Conservation (phyloP, 768 basidiomycete species). For the Leccinum pellstonianum region DNA sequence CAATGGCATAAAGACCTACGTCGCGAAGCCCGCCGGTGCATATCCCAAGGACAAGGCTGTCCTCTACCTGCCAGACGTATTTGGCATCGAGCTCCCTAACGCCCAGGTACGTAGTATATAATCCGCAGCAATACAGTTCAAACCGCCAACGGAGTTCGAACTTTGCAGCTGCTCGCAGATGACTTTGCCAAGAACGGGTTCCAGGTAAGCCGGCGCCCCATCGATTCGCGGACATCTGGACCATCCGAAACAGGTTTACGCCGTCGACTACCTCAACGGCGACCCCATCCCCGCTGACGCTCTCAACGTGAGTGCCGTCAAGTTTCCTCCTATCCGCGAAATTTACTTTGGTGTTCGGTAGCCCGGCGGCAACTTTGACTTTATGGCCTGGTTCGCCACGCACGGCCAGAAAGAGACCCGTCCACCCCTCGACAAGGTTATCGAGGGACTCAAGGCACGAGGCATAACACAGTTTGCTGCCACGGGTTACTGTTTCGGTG, state of each 20-base stretch:
- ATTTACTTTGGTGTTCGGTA: too few relatives aligned
- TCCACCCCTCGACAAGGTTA: constrained; percentile 49
- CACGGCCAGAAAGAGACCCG: constrained; percentile 44
- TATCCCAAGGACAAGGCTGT: constrained; percentile 57
- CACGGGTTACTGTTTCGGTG: constrained; percentile 71
- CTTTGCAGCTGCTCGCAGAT: constrained; percentile 36
- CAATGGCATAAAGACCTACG: constrained; percentile 49
- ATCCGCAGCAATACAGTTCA: too few relatives aligned
- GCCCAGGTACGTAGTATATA: constrained; percentile 8
- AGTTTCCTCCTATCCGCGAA: background rate
- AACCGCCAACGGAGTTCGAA: background rate
- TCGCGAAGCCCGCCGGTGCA: constrained; percentile 49
- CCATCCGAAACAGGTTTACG: background rate
- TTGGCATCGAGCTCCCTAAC: constrained; percentile 39
- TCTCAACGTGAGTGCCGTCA: background rate
- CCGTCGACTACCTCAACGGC: constrained; percentile 32
- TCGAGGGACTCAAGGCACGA: constrained; percentile 52
- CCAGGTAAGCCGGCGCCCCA: background rate
- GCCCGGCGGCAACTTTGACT: constrained; percentile 33
- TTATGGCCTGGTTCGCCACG: constrained; percentile 38
- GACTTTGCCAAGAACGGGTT: constrained; percentile 6
- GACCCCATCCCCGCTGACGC: background rate
- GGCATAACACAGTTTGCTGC: constrained; percentile 61
- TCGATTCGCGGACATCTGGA: background rate
- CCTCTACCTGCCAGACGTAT: constrained; percentile 53